Conservation (phyloP, 1,284 basidiomycete species). For the Malassezia arunalokei region DNA sequence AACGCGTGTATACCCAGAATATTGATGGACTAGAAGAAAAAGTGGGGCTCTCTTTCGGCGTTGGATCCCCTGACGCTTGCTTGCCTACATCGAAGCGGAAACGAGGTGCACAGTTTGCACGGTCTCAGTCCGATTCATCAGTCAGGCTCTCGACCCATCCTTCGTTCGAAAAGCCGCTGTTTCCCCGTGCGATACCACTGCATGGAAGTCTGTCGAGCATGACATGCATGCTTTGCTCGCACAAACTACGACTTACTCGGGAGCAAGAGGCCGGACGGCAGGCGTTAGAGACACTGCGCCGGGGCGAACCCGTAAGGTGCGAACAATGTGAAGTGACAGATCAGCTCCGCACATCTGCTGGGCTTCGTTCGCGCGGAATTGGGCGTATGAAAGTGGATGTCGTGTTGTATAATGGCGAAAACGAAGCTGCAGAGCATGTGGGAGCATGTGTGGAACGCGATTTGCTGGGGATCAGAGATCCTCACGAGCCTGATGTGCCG, state of each 20-base stretch:
- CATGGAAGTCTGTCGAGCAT: constrained; percentile 72
- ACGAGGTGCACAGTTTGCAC: constrained; percentile 3
- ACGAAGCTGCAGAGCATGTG: constrained; percentile 66
- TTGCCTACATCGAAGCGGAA: constrained; percentile 9
- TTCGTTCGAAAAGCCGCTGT: constrained; percentile 21
- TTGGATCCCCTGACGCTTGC: constrained; percentile 17
- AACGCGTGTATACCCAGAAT: constrained; percentile 87
- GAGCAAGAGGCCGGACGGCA: constrained; percentile 20
- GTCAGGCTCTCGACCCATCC: constrained; percentile 18
- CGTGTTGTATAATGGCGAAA: constrained; percentile 84
- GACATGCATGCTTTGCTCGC: constrained; percentile 68
- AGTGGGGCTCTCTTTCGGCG: constrained; percentile 55
- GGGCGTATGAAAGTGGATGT: constrained; percentile 74
- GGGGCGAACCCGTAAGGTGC: constrained; percentile 62
- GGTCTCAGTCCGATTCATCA: constrained; percentile 34
- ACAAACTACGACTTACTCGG: constrained; percentile 46
- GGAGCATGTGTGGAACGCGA: constrained; percentile 43
- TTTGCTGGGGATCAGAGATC: constrained; percentile 39
- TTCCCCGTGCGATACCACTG: constrained; percentile 70
- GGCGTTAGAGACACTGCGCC: constrained; percentile 28
- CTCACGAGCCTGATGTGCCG: constrained; percentile 36
- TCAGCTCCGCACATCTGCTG: constrained; percentile 58
- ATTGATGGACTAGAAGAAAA: constrained; percentile 81
- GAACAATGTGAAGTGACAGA: constrained; percentile 65
- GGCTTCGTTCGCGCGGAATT: constrained; percentile 68